Conservation (phyloP, 208 protist species). For the Trypanosomatidae sp. region DNA sequence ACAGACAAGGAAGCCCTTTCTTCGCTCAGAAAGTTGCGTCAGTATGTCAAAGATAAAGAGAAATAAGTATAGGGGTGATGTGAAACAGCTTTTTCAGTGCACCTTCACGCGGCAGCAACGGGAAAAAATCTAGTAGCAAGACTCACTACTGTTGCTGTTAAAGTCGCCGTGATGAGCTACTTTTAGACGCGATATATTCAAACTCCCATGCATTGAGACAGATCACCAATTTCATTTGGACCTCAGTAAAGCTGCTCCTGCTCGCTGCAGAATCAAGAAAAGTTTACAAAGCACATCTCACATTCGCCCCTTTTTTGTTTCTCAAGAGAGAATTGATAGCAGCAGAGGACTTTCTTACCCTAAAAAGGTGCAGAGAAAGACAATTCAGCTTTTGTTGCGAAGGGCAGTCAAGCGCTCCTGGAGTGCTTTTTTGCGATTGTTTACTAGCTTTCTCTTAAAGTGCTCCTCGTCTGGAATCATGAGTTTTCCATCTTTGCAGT, state of each 20-base stretch:
- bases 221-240: background rate
- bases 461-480: constrained; percentile 50
- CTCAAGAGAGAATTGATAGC: background rate
- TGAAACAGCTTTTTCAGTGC: background rate
- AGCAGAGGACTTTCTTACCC: background rate
- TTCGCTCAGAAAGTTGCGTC: background rate
- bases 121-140: too few species aligned
- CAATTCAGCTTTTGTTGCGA: background rate
- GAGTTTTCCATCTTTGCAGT: constrained; percentile 29
- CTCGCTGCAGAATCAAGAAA: background rate
- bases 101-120: too few species aligned
- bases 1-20: background rate
- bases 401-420: constrained; percentile 33
- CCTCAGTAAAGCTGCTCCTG: background rate
- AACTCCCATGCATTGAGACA: background rate
- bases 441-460: constrained; percentile 37
- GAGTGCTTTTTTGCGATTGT: constrained; percentile 39
- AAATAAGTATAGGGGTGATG: background rate
- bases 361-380: background rate
- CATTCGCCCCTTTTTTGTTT: background rate
- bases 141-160: background rate
- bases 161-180: background rate
- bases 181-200: background rate
- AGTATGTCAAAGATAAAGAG: constrained; percentile 14
- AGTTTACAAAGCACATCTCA: background rate